phyloP scores from a whole-genome alignment of 1,284 basidiomycete genomes.

The Rhodofomes roseus region DNA sequence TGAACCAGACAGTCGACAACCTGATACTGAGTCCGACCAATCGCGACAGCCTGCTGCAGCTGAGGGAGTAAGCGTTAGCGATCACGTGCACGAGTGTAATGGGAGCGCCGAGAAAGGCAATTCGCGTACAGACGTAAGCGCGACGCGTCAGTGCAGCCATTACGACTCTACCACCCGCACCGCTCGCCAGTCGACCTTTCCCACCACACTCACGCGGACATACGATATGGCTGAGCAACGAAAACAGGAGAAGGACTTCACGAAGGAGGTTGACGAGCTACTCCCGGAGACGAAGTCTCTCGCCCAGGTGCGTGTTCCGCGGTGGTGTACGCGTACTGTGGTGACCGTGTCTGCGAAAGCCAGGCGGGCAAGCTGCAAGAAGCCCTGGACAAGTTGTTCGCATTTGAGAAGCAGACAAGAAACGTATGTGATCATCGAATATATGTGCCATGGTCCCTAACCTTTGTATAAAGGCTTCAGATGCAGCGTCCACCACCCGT shows the following conservation, averaged over 20 bases:
- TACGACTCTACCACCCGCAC: constrained; percentile 28
- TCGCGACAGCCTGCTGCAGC: too few relatives aligned
- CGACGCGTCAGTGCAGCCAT: constrained; percentile 59
- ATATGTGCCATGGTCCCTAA: background rate
- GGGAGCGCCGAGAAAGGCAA: constrained; percentile 16
- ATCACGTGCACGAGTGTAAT: constrained; percentile 20
- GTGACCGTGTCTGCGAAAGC: constrained; percentile 15
- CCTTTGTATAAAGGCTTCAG: constrained; percentile 68
- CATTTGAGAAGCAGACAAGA: constrained; percentile 93
- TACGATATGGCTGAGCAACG: constrained; percentile 68
- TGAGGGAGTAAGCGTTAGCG: background rate
- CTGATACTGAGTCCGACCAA: too few relatives aligned
- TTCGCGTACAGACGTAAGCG: constrained; percentile 23
- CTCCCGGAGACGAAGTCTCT: constrained; percentile 53
- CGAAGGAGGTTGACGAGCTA: constrained; percentile 63
- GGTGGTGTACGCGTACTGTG: constrained; percentile 3
- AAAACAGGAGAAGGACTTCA: constrained; percentile 78
- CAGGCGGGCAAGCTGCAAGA: constrained; percentile 79
- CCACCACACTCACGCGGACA: constrained; percentile 10
- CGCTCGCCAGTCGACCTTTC: constrained; percentile 24
- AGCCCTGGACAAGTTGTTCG: constrained; percentile 86
- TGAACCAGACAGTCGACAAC: too few relatives aligned
- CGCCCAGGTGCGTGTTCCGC: constrained; percentile 45
- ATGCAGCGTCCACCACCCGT: constrained; percentile 86
- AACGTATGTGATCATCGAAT: constrained; percentile 59